Base-by-base conservation (phyloP, 192 early-diverging fungal species). In the Piromyces finnis region DNA sequence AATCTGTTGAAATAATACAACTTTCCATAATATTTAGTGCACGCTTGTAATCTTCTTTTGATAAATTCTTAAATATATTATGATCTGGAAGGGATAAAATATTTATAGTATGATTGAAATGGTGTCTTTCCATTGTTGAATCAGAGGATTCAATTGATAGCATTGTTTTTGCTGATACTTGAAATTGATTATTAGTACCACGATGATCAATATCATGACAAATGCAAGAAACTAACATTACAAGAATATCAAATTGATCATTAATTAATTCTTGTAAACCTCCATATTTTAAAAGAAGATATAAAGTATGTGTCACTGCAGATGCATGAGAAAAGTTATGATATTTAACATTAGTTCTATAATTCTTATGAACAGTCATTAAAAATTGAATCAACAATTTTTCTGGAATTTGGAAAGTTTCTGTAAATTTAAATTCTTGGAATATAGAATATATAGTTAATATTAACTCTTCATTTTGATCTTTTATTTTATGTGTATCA, bases 141-240 rank as follows among this genome's bases (percentile, higher is more conserved):
- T 79, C 83, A 28, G 79, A 78, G 78, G 87, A 88, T 80, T 87
- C 85, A 51, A 78, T 35, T 3, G 84, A 86, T 17, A 88, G 79
- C 14, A 28, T 84, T 16, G 87, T 85, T 22, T 87, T 77, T 27
- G 87, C 86, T 11, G 29, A 29, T 68, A 86, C 82, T 79, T 88
- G 85, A 77, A 88, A 88, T 35, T 77, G 27, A 78, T 88, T 88
- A 82, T 88, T 88, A 28, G 83, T 87, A n/a, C 87, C 87, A 77
- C 87, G 79, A 77, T 87, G 87, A 80, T 87, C 87, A 80, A 87
- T 85, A 81, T 87, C 87, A 79, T 87, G 87, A 78, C 85, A 87
- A 26, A 87, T 81, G 3, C 81, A 82, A 5, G 87, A 86, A 1
- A 87, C 77, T n/a, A 87, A 78, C 87, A 88, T 87, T 18, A 84